Evolutionary conservation across 768 basidiomycete species (phyloP).

Genomic region (Suillus lakei): DNA sequence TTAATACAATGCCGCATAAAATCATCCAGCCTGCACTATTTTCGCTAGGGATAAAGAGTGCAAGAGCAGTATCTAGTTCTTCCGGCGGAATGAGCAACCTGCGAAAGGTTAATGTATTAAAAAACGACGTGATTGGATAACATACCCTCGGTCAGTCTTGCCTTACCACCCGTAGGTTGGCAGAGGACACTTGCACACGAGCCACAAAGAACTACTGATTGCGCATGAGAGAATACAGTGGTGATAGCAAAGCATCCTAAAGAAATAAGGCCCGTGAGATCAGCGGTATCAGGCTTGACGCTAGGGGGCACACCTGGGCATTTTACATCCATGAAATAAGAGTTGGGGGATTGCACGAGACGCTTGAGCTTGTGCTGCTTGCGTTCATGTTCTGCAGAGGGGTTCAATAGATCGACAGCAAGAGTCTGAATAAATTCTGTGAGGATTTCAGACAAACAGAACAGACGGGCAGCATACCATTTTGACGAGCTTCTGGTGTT

Average conservation of each 20-base stretch:
- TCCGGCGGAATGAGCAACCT: constrained; percentile 99
- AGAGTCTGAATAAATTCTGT: constrained; percentile 69
- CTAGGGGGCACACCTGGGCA: constrained; percentile 78
- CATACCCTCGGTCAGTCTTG: constrained; percentile 96
- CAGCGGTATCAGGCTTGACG: too few relatives aligned
- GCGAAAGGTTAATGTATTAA: constrained; percentile 20
- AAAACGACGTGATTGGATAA: constrained; percentile 3
- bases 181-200: constrained; percentile 94
- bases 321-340: constrained; percentile 99
- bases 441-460: not conserved
- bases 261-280: constrained; percentile 7
- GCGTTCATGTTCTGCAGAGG: constrained; percentile 83
- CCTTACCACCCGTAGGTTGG: constrained; percentile 98
- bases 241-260: constrained; percentile 94
- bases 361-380: constrained; percentile 99
- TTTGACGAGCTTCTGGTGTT: not conserved
- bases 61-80: constrained; percentile 59
- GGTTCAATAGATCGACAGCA: constrained; percentile 97
- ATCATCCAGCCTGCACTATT: not conserved
- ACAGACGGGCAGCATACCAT: not conserved
- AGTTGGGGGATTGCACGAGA: constrained; percentile 97
- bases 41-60: not conserved
- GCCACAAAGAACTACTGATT: constrained; percentile 94
- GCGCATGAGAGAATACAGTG: constrained; percentile 99
- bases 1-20: not conserved